A percentile compares a stretch with the other conserved stretches of the same genome.
Evolutionary conservation across 352 stramenopile genomes (phyloP).

Genomic region (Phytophthora boehmeriae): DNA sequence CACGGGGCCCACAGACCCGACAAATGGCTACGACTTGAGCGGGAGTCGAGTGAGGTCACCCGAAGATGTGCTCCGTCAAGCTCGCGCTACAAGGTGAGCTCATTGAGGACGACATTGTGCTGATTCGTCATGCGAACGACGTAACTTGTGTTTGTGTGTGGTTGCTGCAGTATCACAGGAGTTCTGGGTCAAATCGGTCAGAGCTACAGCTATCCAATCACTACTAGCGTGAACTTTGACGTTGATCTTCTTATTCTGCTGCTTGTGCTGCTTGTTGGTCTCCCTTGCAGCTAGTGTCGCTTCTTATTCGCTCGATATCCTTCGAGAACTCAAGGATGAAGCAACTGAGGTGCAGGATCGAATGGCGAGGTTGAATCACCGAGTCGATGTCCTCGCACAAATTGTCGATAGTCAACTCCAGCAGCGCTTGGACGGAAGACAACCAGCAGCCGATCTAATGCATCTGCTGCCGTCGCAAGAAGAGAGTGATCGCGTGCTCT

Average conservation of each 20-base stretch:
- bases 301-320: constrained; percentile 56
- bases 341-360: constrained; percentile 31
- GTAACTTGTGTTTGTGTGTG: constrained; percentile 1
- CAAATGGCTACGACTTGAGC: constrained; percentile 8
- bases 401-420: constrained; percentile 31
- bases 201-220: not conserved
- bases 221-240: not conserved
- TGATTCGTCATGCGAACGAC: not conserved
- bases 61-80: constrained; percentile 54
- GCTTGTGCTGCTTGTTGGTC: not conserved
- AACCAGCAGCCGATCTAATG: constrained; percentile 3
- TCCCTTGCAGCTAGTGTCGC: constrained; percentile 44
- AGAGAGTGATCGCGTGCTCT: constrained; percentile 29
- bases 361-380: constrained; percentile 34
- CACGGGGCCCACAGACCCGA: constrained; percentile 13
- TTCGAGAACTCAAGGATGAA: constrained; percentile 52
- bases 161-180: constrained; percentile 38
- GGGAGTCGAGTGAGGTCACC: constrained; percentile 21
- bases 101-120: not conserved
- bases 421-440: not conserved
- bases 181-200: constrained; percentile 61
- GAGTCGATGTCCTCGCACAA: constrained; percentile 37
- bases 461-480: constrained; percentile 25
- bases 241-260: not conserved
- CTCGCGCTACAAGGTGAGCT: constrained; percentile 42